Percentiles rank a stretch among this genome's conserved stretches.
These are phyloP conservation scores for Pyrus betulifolia DNA, from an alignment of 306 rosid species.

Conservation along the genomic window DNA sequence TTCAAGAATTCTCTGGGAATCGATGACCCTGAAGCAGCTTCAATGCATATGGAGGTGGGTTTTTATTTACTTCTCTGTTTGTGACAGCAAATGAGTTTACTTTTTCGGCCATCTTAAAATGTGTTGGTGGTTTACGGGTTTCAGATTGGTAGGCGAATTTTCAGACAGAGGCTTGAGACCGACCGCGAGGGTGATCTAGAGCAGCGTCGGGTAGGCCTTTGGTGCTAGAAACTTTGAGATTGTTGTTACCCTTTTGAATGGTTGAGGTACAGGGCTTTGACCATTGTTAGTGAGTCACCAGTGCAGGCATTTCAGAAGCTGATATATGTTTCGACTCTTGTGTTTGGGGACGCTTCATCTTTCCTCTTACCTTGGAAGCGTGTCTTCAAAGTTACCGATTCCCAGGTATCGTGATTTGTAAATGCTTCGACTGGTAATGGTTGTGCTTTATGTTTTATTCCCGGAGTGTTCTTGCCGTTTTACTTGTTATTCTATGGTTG, in stretches of 20 bases:
- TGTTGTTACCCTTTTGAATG: neutral
- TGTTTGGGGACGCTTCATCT: constrained; percentile 92
- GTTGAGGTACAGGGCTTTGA: constrained; percentile 56
- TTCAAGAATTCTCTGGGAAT: constrained; percentile 82
- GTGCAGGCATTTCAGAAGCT: constrained; percentile 99
- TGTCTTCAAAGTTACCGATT: constrained; percentile 78
- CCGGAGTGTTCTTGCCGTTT: neutral
- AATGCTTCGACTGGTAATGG: neutral
- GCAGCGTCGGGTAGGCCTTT: constrained; percentile 82
- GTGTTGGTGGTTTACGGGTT: constrained; percentile 23
- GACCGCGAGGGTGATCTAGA: constrained; percentile 76
- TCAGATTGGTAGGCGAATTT: constrained; percentile 82
- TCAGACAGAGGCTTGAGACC: constrained; percentile 90
- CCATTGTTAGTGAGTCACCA: constrained; percentile 62
- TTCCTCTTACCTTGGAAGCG: constrained; percentile 99
- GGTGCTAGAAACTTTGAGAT: constrained; percentile 8
- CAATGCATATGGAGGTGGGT: constrained; percentile 92
- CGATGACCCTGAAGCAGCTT: constrained; percentile 96
- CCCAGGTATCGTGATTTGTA: constrained; percentile 54
- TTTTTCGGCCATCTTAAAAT: constrained; percentile 1
- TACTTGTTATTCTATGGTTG: neutral
- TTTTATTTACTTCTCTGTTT: constrained; percentile 2
- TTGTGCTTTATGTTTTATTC: neutral
- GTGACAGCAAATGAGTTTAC: neutral
- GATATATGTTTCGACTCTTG: constrained; percentile 88